phyloP scores from a whole-genome alignment of 1,139 yeast species.

The Kodamaea arcana region DNA sequence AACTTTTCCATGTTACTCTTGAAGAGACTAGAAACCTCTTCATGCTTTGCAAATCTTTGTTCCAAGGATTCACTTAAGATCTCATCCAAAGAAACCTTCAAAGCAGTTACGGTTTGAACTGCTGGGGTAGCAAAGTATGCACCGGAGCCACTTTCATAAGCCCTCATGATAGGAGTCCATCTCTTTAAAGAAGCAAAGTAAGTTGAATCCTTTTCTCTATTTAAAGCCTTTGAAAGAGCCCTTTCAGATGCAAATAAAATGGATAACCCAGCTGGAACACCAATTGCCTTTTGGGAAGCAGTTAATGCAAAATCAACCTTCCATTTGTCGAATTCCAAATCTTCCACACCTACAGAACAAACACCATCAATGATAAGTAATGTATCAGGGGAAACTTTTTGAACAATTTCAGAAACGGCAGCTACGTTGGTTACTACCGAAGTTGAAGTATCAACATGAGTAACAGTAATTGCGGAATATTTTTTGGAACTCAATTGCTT shows the following conservation, averaged over 20 bases:
- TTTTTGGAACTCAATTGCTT: slow-evolving; percentile 45
- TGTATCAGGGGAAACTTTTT: slow-evolving; percentile 69
- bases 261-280: slow-evolving; percentile 90
- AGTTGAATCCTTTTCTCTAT: slow-evolving; percentile 53
- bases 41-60: slow-evolving; percentile 61
- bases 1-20: slow-evolving; percentile 52
- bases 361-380: slow-evolving; percentile 89
- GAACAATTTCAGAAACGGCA: slow-evolving; percentile 57
- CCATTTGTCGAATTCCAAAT: slow-evolving; percentile 84
- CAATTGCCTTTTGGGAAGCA: slow-evolving; percentile 94
- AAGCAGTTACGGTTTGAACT: slow-evolving; percentile 78
- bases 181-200: slow-evolving; percentile 74
- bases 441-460: slow-evolving; percentile 95
- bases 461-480: slow-evolving; percentile 74
- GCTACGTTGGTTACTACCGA: slow-evolving; percentile 79
- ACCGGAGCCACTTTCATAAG: slow-evolving; percentile 77
- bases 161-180: slow-evolving; percentile 88
- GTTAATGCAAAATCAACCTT: slow-evolving; percentile 83
- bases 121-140: slow-evolving; percentile 96
- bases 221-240: slow-evolving; percentile 61
- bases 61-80: slow-evolving; percentile 60
- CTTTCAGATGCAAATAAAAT: slow-evolving; percentile 72
- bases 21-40: slow-evolving; percentile 57
- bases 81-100: slow-evolving; percentile 72
- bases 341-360: slow-evolving; percentile 89